A percentile compares a stretch with the other conserved stretches of the same genome.
Evolutionary conservation across 768 basidiomycete species (phyloP).

Genomic region (Arthromyces matolae): DNA sequence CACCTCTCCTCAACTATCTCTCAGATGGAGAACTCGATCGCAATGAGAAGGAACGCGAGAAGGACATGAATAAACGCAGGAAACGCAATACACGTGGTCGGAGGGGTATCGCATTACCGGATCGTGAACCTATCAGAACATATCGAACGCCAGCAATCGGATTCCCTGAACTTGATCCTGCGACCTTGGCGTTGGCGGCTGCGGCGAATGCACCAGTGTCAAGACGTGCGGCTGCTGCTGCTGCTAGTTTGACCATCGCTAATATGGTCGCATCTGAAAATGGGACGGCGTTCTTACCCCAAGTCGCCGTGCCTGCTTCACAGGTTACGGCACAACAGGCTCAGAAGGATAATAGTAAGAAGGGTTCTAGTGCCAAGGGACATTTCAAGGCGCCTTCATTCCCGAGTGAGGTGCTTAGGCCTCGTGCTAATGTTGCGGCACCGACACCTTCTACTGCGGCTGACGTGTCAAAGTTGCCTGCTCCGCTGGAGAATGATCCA

Average conservation of each 20-base stretch:
- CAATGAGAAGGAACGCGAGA: slow-evolving; percentile 90
- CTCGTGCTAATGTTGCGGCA: slow-evolving; percentile 56
- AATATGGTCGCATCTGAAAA: slow-evolving; percentile 93
- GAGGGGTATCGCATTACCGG: slow-evolving; percentile 80
- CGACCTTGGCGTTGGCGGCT: slow-evolving; percentile 61
- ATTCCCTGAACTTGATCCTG: slow-evolving; percentile 74
- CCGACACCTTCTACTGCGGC: slow-evolving; percentile 69
- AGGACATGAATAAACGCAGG: slow-evolving; percentile 81
- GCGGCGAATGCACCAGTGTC: slow-evolving; percentile 67
- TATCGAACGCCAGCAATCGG: slow-evolving; percentile 87
- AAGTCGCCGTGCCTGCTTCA: slow-evolving; percentile 23
- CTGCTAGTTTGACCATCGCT: slow-evolving; percentile 80
- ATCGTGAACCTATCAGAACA: slow-evolving; percentile 89
- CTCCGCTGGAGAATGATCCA: slow-evolving; percentile 60
- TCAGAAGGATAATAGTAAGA: slow-evolving; percentile 17
- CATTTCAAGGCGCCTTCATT: slow-evolving; percentile 70
- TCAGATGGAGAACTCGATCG: slow-evolving; percentile 86
- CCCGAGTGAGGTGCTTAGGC: slow-evolving; percentile 49
- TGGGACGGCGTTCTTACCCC: slow-evolving; percentile 57
- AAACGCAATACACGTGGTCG: slow-evolving; percentile 82
- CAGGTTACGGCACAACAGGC: slow-evolving; percentile 18
- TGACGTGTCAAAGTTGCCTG: slow-evolving; percentile 53
- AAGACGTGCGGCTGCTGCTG: slow-evolving; percentile 81
- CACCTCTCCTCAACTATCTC: slow-evolving; percentile 86
- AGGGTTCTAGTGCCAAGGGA: slow-evolving; percentile 37